phyloP scores from a whole-genome alignment of 2,329 filamentous ascomycete genomes.

The Cordyceps cicadae region DNA sequence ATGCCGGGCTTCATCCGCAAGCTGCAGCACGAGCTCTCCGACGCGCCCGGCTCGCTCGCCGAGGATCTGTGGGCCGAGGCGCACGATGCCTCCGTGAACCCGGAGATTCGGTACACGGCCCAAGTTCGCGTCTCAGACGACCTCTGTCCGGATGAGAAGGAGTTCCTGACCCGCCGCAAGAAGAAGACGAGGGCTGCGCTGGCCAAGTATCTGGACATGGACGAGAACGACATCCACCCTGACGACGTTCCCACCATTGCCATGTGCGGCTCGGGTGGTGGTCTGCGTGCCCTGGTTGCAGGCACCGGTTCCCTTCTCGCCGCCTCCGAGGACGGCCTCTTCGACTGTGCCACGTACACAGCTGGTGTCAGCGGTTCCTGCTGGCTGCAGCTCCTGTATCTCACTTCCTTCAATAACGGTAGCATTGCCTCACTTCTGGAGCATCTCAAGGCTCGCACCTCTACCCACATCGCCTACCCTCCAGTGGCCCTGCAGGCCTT shows the following conservation, averaged over 20 bases:
- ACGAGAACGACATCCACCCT: slow-evolving; percentile 74
- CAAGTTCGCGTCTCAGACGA: slow-evolving; percentile 72
- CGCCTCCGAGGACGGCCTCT: slow-evolving; percentile 75
- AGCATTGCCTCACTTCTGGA: slow-evolving; percentile 64
- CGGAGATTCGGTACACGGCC: slow-evolving; percentile 78
- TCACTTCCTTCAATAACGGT: slow-evolving; percentile 60
- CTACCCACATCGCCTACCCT: slow-evolving; percentile 87
- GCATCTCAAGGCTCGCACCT: slow-evolving; percentile 77
- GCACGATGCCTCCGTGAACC: slow-evolving; percentile 72
- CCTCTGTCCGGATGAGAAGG: slow-evolving; percentile 75
- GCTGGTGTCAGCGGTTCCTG: slow-evolving; percentile 93
- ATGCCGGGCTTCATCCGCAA: slow-evolving; percentile 73
- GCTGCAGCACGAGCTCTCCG: slow-evolving; percentile 77
- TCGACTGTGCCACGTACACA: slow-evolving; percentile 91
- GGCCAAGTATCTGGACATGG: slow-evolving; percentile 71
- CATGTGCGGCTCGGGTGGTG: slow-evolving; percentile 89
- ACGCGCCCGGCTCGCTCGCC: slow-evolving; percentile 79
- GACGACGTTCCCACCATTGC: slow-evolving; percentile 91
- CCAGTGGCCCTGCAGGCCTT: slow-evolving; percentile 73
- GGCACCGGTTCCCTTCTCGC: slow-evolving; percentile 82
- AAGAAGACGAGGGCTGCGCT: slow-evolving; percentile 62
- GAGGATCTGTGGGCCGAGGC: slow-evolving; percentile 92
- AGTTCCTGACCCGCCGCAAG: slow-evolving; percentile 62
- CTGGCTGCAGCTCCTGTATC: slow-evolving; percentile 85
- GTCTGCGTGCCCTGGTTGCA: slow-evolving; percentile 80